Evolutionary conservation across 352 stramenopile genomes (phyloP), one percentile per base, ranked within the genome.

Genomic region (Phytophthora tentaculata): DNA sequence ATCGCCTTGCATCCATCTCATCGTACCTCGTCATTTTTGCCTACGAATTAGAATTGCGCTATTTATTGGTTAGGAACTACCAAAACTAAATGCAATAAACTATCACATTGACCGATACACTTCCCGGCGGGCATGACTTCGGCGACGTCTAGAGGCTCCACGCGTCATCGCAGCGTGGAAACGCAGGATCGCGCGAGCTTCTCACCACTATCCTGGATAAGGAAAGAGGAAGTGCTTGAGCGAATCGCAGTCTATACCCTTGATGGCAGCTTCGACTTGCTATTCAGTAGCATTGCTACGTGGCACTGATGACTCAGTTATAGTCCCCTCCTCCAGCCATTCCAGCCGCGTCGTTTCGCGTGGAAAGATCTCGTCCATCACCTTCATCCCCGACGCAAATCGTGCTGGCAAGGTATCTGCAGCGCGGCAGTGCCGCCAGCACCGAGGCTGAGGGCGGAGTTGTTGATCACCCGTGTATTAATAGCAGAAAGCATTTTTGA

Each of bases 31-130:
- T 50, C 41, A 49, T 50, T 64, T 59, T 59, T 67, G 59, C 26
- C 51, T 44, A 43, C 43, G 55, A 59, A 64, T 53, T 67, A 61
- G 49, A 71, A 71, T 28, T 67, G 64, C 57, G 50, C 24, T 72
- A 72, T 72, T 72, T 72, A 72, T 68, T 67, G 51, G 51, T 39
- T 24, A 10, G 19, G 41, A 71, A 71, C 5, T 66, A 56, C 58
- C 58, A 71, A 68, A 35, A 22, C 22, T 54, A 54, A 68, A 71
- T 60, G 56, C 56, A 71, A 66, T 35, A 47, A 61, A 51, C 59
- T 61, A 61, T 54, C 53, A 67, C 10, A 48, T 52, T 52, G 49
- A 17, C 17, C 28, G 9, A 50, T 24, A 4, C 44, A 28, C 2
- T 39, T 3, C 28, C 3, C 28, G 28, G n/a, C n/a, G n/a, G n/a